phyloP scores from a whole-genome alignment of 73 alveolate genomes.

The Paramecium biaurelia region DNA sequence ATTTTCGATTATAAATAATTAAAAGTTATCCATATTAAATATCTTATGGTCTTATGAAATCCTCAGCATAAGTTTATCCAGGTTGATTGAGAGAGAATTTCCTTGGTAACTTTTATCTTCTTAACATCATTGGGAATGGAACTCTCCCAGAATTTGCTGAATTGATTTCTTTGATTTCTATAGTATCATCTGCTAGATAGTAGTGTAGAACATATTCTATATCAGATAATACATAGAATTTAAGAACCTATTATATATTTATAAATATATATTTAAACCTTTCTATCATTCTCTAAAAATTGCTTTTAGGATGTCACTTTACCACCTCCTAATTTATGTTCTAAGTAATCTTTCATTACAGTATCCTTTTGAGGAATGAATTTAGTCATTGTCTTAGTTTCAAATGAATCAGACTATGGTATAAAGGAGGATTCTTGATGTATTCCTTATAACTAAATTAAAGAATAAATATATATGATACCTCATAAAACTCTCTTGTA shows the following conservation, averaged over 20 bases:
- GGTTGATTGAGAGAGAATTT: conserved; percentile 90
- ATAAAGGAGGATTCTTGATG: neutral
- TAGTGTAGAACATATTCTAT: conserved; percentile 87
- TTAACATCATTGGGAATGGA: conserved; percentile 87
- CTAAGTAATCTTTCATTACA: conserved; percentile 88
- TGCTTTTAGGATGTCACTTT: conserved; percentile 82
- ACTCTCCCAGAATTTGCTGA: conserved; percentile 92
- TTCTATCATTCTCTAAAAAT: conserved; percentile 92
- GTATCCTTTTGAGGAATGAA: conserved; percentile 69
- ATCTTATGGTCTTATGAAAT: conserved; percentile 81
- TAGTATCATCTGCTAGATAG: conserved; percentile 95
- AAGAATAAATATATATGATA: too few relatives aligned
- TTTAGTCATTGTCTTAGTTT: conserved; percentile 41
- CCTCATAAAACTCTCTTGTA: conserved; percentile 84
- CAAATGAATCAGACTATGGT: neutral
- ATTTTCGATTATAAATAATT: conserved; percentile 82
- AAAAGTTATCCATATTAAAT: conserved; percentile 78
- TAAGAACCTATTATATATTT: conserved; percentile 43
- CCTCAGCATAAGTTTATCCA: conserved; percentile 86
- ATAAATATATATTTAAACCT: conserved; percentile 58
- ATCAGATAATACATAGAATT: conserved; percentile 82
- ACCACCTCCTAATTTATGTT: conserved; percentile 96
- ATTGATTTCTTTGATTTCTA: conserved; percentile 91
- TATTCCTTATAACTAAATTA: neutral
- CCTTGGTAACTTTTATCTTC: conserved; percentile 91